Conservation (phyloP, 2,329 filamentous ascomycete genomes). For the Aspergillus felis region DNA sequence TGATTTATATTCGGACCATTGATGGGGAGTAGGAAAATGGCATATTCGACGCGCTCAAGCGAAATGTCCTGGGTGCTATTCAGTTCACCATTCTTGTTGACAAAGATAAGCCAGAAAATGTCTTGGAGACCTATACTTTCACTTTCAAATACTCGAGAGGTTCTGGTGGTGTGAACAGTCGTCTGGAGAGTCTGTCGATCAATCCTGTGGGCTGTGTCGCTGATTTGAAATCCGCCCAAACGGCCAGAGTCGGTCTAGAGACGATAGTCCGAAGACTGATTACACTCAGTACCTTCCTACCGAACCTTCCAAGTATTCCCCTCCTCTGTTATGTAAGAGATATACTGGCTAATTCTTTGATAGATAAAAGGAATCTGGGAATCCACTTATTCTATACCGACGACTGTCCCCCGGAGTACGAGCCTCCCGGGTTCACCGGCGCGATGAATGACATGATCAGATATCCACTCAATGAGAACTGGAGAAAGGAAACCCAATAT, state of each 20-base stretch:
- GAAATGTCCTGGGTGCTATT: conserved; percentile 42
- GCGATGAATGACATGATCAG: conserved; percentile 25
- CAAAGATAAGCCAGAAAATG: conserved; percentile 30
- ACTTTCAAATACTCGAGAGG: conserved; percentile 42
- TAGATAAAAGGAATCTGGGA: conserved; percentile 39
- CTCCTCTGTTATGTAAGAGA: neutral
- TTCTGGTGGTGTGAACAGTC: conserved; percentile 27
- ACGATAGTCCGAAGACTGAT: conserved; percentile 41
- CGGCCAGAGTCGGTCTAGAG: conserved; percentile 41
- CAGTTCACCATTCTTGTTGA: conserved; percentile 46
- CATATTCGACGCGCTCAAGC: conserved; percentile 45
- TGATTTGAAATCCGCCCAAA: conserved; percentile 35
- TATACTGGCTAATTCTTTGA: conserved; percentile 2
- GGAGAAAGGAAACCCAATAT: conserved; percentile 33
- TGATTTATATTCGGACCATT: conserved; percentile 7
- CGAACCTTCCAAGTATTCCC: conserved; percentile 41
- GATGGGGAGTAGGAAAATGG: conserved; percentile 44
- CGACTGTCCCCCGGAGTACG: conserved; percentile 36
- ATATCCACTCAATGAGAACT: conserved; percentile 37
- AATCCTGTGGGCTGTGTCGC: conserved; percentile 26
- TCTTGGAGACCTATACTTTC: conserved; percentile 51
- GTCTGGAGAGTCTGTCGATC: conserved; percentile 25
- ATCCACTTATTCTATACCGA: conserved; percentile 45
- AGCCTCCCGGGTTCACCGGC: conserved; percentile 40
- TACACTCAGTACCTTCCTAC: conserved; percentile 35